Conservation (phyloP, 257 asterid species). For the Oldenlandia corymbosa region DNA sequence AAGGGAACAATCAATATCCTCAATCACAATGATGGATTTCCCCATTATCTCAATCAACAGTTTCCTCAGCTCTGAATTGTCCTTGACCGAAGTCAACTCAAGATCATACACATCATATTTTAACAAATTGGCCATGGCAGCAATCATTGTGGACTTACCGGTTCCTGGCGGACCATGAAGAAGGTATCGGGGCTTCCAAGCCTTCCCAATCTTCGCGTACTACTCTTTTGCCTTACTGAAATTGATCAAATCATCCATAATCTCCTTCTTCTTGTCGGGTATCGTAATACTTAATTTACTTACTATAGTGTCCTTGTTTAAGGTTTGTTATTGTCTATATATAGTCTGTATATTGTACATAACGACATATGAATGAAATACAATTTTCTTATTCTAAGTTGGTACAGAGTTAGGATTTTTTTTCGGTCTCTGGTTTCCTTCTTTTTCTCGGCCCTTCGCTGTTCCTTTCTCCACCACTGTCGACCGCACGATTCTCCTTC, state of each 20-base stretch:
- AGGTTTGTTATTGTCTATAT: no score
- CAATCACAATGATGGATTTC: conserved; percentile 21
- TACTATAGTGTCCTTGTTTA: no score
- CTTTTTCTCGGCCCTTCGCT: no score
- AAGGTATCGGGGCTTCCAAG: conserved; percentile 49
- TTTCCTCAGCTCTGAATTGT: conserved; percentile 15
- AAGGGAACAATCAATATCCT: conserved; percentile 24
- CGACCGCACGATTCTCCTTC: no score
- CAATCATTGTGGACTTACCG: conserved; percentile 17
- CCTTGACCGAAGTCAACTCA: conserved; percentile 18
- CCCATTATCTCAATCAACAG: not conserved
- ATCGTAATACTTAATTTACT: no score
- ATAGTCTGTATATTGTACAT: no score
- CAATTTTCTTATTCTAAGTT: no score
- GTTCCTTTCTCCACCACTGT: no score
- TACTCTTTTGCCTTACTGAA: conserved; percentile 43
- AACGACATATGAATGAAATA: no score
- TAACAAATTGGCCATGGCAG: conserved; percentile 17
- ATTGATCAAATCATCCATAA: conserved; percentile 32
- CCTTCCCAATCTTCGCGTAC: conserved; percentile 51
- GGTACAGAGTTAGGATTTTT: no score
- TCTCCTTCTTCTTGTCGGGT: conserved; percentile 30
- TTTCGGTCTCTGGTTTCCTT: no score
- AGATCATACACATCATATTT: conserved; percentile 23
- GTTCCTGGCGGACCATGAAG: conserved; percentile 25